phyloP scores from a whole-genome alignment of 2,329 filamentous ascomycete genomes.

The Cladosporium sp. region DNA sequence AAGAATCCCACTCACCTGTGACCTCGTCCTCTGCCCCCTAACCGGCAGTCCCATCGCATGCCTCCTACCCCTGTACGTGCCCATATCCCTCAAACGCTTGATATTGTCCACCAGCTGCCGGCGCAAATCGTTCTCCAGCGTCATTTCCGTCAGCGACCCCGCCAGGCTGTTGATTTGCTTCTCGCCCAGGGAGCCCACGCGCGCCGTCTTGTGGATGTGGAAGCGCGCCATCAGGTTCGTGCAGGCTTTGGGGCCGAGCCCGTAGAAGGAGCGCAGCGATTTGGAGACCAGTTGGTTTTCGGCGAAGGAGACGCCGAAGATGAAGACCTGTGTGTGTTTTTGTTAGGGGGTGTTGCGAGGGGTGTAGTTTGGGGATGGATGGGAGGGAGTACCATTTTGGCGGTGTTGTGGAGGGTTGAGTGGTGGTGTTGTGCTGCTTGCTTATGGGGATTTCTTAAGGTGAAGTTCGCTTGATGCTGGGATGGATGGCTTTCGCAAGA shows the following conservation, averaged over 20 bases:
- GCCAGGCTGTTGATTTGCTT: constrained; percentile 78
- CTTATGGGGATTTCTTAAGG: no score
- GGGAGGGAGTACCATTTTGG: constrained; percentile 5
- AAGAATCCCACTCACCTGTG: constrained; percentile 50
- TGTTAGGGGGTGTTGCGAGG: neutral
- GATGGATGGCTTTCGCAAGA: no score
- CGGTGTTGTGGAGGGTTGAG: neutral
- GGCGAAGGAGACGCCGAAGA: constrained; percentile 80
- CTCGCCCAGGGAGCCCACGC: constrained; percentile 67
- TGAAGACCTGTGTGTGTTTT: constrained; percentile 46
- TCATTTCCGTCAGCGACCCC: constrained; percentile 83
- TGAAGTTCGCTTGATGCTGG: no score
- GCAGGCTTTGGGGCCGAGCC: constrained; percentile 67
- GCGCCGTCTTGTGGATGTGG: constrained; percentile 78
- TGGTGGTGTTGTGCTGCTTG: neutral
- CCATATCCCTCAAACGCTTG: constrained; percentile 79
- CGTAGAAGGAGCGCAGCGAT: constrained; percentile 80
- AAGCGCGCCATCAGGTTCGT: constrained; percentile 78
- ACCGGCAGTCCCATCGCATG: constrained; percentile 93
- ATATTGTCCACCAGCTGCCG: constrained; percentile 81
- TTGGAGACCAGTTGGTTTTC: constrained; percentile 67
- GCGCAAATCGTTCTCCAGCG: constrained; percentile 82
- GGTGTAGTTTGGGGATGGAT: no score
- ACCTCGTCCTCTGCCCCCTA: constrained; percentile 82
- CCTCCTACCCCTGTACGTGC: constrained; percentile 78